Percentiles rank a stretch among this genome's conserved stretches.
These are phyloP conservation scores for Neurospora tetrasperma DNA, from an alignment of 495 filamentous ascomycete species.

Conservation along the genomic window DNA sequence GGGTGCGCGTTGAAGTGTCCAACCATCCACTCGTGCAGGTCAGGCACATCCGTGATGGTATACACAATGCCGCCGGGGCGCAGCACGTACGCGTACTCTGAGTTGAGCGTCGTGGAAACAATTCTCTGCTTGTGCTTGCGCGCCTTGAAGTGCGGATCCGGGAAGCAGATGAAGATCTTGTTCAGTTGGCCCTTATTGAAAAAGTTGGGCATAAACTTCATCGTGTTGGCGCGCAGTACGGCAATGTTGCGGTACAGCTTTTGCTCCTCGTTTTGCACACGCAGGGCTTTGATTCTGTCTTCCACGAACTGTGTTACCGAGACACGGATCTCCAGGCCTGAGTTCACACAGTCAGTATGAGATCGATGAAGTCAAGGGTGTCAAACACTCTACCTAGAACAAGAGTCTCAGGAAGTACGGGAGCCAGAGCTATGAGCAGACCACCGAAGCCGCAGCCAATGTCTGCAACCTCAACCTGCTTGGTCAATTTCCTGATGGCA, in stretches of 20 bases:
- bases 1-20: conserved; percentile 66
- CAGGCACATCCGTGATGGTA: conserved; percentile 94
- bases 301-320: conserved; percentile 83
- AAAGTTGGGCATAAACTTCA: conserved; percentile 98
- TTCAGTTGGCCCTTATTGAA: conserved; percentile 66
- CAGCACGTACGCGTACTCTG: conserved; percentile 87
- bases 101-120: conserved; percentile 74
- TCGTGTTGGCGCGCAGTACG: conserved; percentile 83
- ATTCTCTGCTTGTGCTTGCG: conserved; percentile 96
- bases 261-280: conserved; percentile 49
- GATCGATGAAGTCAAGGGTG: not conserved
- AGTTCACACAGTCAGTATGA: not conserved
- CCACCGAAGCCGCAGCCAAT: conserved; percentile 97
- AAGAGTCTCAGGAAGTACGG: conserved; percentile 68
- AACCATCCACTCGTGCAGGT: conserved; percentile 88
- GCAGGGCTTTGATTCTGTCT: conserved; percentile 73
- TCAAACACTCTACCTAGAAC: conserved; percentile 51
- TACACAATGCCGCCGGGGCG: conserved; percentile 77
- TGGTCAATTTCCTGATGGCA: conserved; percentile 37
- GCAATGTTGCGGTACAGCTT: conserved; percentile 72
- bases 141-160: conserved; percentile 95
- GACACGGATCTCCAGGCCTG: conserved; percentile 78
- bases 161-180: conserved; percentile 96
- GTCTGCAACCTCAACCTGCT: conserved; percentile 84
- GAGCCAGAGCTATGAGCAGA: conserved; percentile 74